A percentile compares a stretch with the other conserved stretches of the same genome.
Evolutionary conservation across 2,329 filamentous ascomycete genomes (phyloP).

Genomic region (Xylaria sp.): DNA sequence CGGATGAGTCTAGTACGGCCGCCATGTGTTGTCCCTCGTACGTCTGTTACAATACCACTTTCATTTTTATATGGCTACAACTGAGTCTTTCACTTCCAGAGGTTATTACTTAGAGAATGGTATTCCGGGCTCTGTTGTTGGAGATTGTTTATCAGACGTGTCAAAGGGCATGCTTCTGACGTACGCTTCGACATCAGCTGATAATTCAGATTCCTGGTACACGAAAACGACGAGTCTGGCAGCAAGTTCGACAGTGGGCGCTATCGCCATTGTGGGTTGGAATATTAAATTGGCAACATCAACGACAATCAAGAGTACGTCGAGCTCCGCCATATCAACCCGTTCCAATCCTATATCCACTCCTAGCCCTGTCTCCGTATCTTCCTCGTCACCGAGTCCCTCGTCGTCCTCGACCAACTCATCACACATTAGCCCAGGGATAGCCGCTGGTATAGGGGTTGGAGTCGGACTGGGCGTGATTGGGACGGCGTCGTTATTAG

Average conservation of each 20-base stretch:
- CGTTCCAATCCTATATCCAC: background rate
- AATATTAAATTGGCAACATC: conserved; percentile 26
- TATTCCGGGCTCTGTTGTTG: conserved; percentile 29
- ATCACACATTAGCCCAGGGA: conserved; percentile 1
- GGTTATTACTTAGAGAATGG: conserved; percentile 30
- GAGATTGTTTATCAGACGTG: conserved; percentile 37
- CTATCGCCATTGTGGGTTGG: conserved; percentile 40
- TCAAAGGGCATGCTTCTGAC: conserved; percentile 31
- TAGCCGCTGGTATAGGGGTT: conserved; percentile 22
- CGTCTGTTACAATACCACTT: background rate
- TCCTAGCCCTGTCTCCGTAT: background rate
- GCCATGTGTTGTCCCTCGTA: conserved; percentile 39
- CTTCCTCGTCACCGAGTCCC: background rate
- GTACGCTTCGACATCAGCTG: conserved; percentile 30
- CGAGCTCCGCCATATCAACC: background rate
- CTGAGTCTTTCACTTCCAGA: background rate
- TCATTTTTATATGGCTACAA: background rate
- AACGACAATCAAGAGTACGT: background rate
- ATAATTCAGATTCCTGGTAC: conserved; percentile 22
- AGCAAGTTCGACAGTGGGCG: conserved; percentile 27
- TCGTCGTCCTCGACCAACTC: background rate
- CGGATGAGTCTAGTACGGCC: conserved; percentile 35
- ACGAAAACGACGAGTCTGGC: conserved; percentile 34
- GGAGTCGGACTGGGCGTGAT: conserved; percentile 19
- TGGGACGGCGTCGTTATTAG: conserved; percentile 8